These are phyloP conservation scores for Allium fistulosum DNA, from an alignment of 106 monocot genomes.

Conservation along the genomic window DNA sequence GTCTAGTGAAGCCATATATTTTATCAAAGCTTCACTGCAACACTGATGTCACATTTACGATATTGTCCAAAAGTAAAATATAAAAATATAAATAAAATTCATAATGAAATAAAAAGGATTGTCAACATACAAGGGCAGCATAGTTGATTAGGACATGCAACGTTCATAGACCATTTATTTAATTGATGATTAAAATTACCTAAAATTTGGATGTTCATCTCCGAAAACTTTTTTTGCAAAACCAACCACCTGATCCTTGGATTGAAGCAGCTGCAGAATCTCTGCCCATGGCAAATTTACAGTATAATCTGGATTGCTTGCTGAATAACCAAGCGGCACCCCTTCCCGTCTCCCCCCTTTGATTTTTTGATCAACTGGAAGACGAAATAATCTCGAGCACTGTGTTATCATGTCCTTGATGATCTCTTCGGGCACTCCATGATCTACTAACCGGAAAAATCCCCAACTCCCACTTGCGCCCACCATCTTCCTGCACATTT, in stretches of 20 bases:
- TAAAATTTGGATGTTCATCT: slow-evolving; percentile 3
- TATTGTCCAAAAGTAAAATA: too few relatives aligned
- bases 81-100: too few relatives aligned
- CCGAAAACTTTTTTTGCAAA: slow-evolving; percentile 12
- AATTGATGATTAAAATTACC: neutral
- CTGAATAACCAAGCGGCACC: slow-evolving; percentile 12
- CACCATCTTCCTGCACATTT: slow-evolving; percentile 11
- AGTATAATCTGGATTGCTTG: slow-evolving; percentile 11
- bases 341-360: slow-evolving; percentile 3
- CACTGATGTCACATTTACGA: neutral
- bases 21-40: slow-evolving; percentile 7
- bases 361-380: slow-evolving; percentile 9
- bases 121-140: too few relatives aligned
- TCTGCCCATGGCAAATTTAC: slow-evolving; percentile 13
- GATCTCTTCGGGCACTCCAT: neutral
- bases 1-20: slow-evolving; percentile 8
- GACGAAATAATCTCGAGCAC: slow-evolving; percentile 3
- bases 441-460: slow-evolving; percentile 12
- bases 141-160: too few relatives aligned
- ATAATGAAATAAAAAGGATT: neutral
- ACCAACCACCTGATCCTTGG: neutral
- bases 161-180: too few relatives aligned
- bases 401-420: neutral
- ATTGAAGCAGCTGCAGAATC: slow-evolving; percentile 11
- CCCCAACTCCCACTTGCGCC: slow-evolving; percentile 8